Evolutionary conservation across 164 flowering plant genomes (phyloP).

Genomic region (Vitis labrusca): DNA sequence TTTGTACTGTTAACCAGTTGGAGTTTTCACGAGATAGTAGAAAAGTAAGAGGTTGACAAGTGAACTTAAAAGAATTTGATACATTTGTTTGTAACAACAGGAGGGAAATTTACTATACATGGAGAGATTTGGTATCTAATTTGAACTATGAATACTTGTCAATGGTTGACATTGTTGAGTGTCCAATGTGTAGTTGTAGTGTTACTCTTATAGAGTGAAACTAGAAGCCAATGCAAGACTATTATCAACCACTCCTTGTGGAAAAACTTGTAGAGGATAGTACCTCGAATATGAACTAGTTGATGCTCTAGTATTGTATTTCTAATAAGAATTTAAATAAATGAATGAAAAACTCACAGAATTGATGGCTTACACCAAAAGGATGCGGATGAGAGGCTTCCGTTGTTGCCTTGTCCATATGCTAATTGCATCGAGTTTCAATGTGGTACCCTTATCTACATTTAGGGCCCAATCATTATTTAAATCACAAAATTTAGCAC

Average conservation of each 20-base stretch:
- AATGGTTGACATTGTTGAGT: slow-evolving; percentile 41
- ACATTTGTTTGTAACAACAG: slow-evolving; percentile 74
- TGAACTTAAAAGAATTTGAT: slow-evolving; percentile 58
- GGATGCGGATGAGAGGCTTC: slow-evolving; percentile 78
- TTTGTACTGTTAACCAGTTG: slow-evolving; percentile 56
- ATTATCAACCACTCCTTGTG: neutral
- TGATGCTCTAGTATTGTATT: neutral
- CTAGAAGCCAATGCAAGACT: slow-evolving; percentile 58
- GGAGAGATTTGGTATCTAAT: slow-evolving; percentile 61
- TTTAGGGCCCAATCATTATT: slow-evolving; percentile 63
- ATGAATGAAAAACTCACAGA: slow-evolving; percentile 41
- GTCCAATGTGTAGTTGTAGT: slow-evolving; percentile 38
- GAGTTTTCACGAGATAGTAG: slow-evolving; percentile 47
- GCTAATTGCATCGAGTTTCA: slow-evolving; percentile 59
- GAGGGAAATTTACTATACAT: slow-evolving; percentile 64
- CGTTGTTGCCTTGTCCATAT: slow-evolving; percentile 72
- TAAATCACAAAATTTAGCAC: neutral
- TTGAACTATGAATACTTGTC: slow-evolving; percentile 44
- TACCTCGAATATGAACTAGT: neutral
- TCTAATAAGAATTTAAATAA: too few species aligned
- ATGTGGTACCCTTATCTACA: slow-evolving; percentile 69
- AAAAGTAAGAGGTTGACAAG: slow-evolving; percentile 40
- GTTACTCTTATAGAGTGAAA: slow-evolving; percentile 58
- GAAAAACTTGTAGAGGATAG: neutral
- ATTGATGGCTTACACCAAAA: slow-evolving; percentile 55